These are phyloP conservation scores for Rhizophagus sp. DNA, from an alignment of 192 early-diverging fungal species.

Conservation along the genomic window DNA sequence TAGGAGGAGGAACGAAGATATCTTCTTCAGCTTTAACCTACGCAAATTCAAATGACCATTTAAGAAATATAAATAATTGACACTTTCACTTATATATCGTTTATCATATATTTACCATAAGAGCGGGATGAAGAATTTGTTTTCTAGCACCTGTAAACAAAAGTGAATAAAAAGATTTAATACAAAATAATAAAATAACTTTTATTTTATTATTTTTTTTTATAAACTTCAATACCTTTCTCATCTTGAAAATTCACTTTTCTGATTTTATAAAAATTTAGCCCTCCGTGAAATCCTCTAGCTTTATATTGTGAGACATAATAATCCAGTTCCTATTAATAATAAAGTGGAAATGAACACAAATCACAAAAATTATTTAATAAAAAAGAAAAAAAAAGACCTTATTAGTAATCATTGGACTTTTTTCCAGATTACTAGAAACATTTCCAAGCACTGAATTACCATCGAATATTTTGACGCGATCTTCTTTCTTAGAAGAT, in stretches of 20 bases:
- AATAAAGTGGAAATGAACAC: not conserved
- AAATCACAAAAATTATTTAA: not conserved
- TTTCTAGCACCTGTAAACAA: constrained; percentile 16
- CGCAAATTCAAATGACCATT: not conserved
- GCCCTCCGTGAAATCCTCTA: constrained; percentile 36
- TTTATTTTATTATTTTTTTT: too few species aligned
- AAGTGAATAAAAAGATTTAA: not conserved
- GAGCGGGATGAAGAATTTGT: constrained; percentile 14
- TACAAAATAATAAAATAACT: not conserved
- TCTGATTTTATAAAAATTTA: constrained; percentile 47
- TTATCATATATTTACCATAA: constrained; percentile 9
- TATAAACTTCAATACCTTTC: not conserved
- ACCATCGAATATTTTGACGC: constrained; percentile 2
- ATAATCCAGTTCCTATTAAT: constrained; percentile 35
- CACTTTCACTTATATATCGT: not conserved
- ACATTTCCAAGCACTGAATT: constrained; percentile 3
- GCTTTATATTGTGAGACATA: constrained; percentile 31
- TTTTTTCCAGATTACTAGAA: not conserved
- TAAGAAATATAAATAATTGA: not conserved
- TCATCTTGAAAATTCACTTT: constrained; percentile 46
- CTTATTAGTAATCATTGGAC: not conserved
- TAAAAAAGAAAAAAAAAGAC: not conserved
- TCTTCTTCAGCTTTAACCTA: constrained; percentile 3
- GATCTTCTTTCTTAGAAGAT: constrained; percentile 16
- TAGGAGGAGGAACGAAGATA: not conserved